These are phyloP conservation scores for Aspergillus hortae DNA, from an alignment of 2,329 filamentous ascomycete genomes.

Conservation along the genomic window DNA sequence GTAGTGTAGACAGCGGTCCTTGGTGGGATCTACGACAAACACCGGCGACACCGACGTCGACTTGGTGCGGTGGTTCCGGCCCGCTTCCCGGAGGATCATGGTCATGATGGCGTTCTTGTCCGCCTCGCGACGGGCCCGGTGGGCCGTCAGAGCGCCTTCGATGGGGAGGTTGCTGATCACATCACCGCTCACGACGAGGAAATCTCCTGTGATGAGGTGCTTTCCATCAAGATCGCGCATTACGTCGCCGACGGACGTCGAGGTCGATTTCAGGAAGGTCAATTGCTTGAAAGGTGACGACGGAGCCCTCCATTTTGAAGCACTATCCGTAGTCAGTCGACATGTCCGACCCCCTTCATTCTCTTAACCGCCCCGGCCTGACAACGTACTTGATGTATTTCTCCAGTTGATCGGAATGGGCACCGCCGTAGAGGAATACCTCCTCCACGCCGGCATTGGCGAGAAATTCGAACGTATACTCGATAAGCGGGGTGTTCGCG, in stretches of 20 bases:
- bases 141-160: constrained; percentile 71
- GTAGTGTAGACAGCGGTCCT: constrained; percentile 84
- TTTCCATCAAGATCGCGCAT: constrained; percentile 90
- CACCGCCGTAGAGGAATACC: constrained; percentile 86
- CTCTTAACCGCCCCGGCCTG: too few species aligned
- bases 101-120: constrained; percentile 99
- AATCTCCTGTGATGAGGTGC: constrained; percentile 81
- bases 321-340: constrained; percentile 31
- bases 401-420: constrained; percentile 83
- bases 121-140: constrained; percentile 73
- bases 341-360: not conserved
- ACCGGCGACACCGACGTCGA: constrained; percentile 70
- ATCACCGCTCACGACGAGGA: constrained; percentile 88
- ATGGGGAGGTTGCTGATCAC: constrained; percentile 85
- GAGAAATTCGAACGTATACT: constrained; percentile 95
- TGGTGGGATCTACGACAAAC: constrained; percentile 79
- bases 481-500: constrained; percentile 90
- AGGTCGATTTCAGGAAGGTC: constrained; percentile 82
- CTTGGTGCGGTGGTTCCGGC: constrained; percentile 72
- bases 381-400: constrained; percentile 65
- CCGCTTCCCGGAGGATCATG: constrained; percentile 78
- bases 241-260: constrained; percentile 85
- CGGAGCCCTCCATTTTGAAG: constrained; percentile 68
- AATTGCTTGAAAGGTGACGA: constrained; percentile 79
- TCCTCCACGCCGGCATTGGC: constrained; percentile 94